Evolutionary conservation across 2,329 filamentous ascomycete genomes (phyloP), one percentile per base, ranked within the genome.

Genomic region (Phyllosticta citrichinensis): DNA sequence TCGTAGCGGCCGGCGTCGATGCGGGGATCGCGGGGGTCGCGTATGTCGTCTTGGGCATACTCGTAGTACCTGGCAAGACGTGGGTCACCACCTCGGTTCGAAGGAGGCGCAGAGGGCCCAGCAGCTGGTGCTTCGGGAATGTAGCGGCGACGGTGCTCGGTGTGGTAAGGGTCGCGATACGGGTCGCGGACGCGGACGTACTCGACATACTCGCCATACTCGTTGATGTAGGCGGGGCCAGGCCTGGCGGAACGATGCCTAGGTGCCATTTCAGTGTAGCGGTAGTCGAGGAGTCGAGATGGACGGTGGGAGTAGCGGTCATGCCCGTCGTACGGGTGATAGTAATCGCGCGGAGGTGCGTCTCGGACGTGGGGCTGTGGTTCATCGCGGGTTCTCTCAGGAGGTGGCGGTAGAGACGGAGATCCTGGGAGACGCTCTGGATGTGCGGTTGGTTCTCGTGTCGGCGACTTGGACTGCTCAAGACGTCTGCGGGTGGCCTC

Each of bases 81-180:
- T 8, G 40, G 40, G 40, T 47, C 40, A 8, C 40, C 40, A n/a
- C 14, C 40, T n/a, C 40, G 12, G n/a, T 47, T 17, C 17, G n/a
- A 30, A 30, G 27, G 14, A 47, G 40, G 91, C 96, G 47, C 80
- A 86, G 57, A 84, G 87, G 33, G n/a, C n/a, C 40, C 5, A 6
- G 40, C 17, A 17, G 4, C 40, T 17, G 94, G 40, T n/a, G 40
- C 40, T 47, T 47, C 40, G n/a, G 40, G 17, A n/a, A 47, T 5
- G 40, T 47, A 47, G 14, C 17, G 40, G 40, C 40, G 40, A 47
- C 40, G 40, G 40, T n/a, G 12, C 6, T 47, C 40, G 2, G 40
- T 6, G n/a, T 47, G n/a, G 40, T 47, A 47, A 47, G 40, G 40
- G 40, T 53, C 55, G 27, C 51, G 55, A 14, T 61, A 61, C 14